Conservation (phyloP, 139 green algal species). For the Volvox reticuliferus region DNA sequence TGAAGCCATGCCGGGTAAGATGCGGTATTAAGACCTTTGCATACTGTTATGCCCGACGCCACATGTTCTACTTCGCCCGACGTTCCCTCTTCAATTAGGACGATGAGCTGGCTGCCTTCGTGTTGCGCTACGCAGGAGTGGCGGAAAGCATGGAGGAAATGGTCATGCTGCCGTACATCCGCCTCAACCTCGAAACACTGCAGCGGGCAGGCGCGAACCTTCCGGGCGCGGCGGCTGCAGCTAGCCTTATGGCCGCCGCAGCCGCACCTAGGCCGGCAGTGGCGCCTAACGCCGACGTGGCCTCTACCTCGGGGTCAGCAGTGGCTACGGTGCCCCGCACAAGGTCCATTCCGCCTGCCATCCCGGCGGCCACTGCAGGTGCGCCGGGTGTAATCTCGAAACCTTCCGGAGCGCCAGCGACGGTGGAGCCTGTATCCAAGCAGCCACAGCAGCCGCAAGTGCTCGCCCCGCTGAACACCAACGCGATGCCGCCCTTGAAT, state of each 20-base stretch:
- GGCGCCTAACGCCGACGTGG: background rate
- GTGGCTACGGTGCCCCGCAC: background rate
- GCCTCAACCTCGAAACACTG: constrained; percentile 88
- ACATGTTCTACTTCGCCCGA: background rate
- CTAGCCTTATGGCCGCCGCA: background rate
- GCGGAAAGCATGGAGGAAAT: constrained; percentile 61
- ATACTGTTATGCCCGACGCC: no score
- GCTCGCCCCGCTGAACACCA: constrained; percentile 40
- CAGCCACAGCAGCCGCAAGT: constrained; percentile 20
- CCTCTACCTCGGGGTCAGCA: background rate
- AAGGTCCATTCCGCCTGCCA: background rate
- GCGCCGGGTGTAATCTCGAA: background rate
- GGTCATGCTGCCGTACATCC: constrained; percentile 95
- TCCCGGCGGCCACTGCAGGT: background rate
- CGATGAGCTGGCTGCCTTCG: background rate
- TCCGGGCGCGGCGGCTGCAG: background rate
- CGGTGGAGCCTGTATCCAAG: background rate
- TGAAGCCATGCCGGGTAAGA: constrained; percentile 25
- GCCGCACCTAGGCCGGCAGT: background rate
- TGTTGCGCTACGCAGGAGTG: background rate
- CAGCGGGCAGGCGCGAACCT: background rate
- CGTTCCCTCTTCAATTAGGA: background rate
- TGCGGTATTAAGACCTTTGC: background rate
- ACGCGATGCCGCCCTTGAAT: constrained; percentile 21
- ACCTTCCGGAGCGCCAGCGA: background rate